These are phyloP conservation scores for Amoeboaphelidium protococcarum DNA, from an alignment of 371 early-diverging fungal genomes.

Conservation along the genomic window DNA sequence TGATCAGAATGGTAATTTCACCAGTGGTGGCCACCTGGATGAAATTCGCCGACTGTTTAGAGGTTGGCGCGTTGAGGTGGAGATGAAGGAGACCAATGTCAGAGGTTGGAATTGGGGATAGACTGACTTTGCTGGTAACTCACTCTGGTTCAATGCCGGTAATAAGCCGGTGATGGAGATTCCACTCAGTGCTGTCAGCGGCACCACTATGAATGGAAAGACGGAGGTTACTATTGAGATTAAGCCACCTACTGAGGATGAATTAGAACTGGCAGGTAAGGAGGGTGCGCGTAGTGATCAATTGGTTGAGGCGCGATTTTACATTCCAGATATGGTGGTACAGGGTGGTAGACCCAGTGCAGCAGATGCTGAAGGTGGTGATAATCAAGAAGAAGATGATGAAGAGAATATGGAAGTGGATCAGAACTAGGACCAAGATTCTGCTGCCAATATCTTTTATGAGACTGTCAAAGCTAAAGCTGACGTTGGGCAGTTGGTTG, in stretches of 20 bases:
- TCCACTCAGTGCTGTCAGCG: slow-evolving; percentile 61
- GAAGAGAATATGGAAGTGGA: slow-evolving; percentile 19
- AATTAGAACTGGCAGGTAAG: not conserved
- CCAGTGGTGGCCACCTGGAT: not conserved
- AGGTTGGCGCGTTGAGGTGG: slow-evolving; percentile 17
- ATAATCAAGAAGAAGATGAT: slow-evolving; percentile 28
- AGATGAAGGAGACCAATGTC: slow-evolving; percentile 51
- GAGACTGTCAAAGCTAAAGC: slow-evolving; percentile 9
- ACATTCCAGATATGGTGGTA: slow-evolving; percentile 46
- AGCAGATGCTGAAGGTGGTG: slow-evolving; percentile 7
- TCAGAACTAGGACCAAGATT: slow-evolving; percentile 18
- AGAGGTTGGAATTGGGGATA: slow-evolving; percentile 93
- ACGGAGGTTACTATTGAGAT: slow-evolving; percentile 84
- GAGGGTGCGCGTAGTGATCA: slow-evolving; percentile 25
- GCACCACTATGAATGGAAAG: slow-evolving; percentile 55
- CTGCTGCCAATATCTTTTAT: not conserved
- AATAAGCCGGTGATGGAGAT: slow-evolving; percentile 72
- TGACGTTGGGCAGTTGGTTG: slow-evolving; percentile 48
- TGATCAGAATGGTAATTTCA: not conserved
- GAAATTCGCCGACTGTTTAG: slow-evolving; percentile 1
- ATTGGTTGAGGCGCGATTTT: slow-evolving; percentile 74
- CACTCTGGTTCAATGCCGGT: slow-evolving; percentile 46
- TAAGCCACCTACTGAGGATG: slow-evolving; percentile 13
- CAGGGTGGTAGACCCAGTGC: not conserved
- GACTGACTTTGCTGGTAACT: slow-evolving; percentile 51